phyloP scores from a whole-genome alignment of 176 grass and related monocot species.

The Thalia dealbata region DNA sequence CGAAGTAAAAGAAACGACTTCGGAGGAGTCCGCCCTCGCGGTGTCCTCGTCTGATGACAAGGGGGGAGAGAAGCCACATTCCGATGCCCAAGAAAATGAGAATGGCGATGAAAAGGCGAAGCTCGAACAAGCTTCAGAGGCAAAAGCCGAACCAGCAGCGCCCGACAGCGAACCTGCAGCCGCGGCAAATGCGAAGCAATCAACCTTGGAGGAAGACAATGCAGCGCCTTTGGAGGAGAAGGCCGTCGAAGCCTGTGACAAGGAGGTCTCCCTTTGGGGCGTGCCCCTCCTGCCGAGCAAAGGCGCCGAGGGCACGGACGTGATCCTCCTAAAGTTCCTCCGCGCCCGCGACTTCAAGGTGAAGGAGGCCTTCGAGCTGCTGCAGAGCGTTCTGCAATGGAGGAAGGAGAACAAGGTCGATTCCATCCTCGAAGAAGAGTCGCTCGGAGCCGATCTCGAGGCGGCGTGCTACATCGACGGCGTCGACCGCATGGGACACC shows the following conservation, averaged over 20 bases:
- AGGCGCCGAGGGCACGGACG: constrained; percentile 49
- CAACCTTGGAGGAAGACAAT: background rate
- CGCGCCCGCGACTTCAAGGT: constrained; percentile 94
- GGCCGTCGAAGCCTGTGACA: constrained; percentile 9
- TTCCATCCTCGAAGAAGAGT: constrained; percentile 9
- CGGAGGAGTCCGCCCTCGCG: background rate
- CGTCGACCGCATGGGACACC: constrained; percentile 71
- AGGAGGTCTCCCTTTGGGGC: constrained; percentile 62
- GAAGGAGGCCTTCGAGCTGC: constrained; percentile 79
- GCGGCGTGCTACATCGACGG: constrained; percentile 63
- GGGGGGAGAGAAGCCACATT: background rate
- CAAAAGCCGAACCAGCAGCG: background rate
- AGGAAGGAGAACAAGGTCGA: constrained; percentile 50
- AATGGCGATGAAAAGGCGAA: background rate
- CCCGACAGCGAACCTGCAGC: background rate
- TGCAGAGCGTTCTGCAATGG: constrained; percentile 60
- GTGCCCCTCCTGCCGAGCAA: constrained; percentile 78
- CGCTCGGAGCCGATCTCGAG: constrained; percentile 28
- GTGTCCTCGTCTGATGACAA: background rate
- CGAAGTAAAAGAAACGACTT: background rate
- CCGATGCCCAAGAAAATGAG: background rate
- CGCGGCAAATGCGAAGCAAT: background rate
- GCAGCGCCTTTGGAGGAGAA: background rate
- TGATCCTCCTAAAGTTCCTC: constrained; percentile 94
- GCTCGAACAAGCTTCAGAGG: constrained; percentile 8